These are phyloP conservation scores for Elsinoe australis DNA, from an alignment of 2,329 filamentous ascomycete genomes.

Conservation along the genomic window DNA sequence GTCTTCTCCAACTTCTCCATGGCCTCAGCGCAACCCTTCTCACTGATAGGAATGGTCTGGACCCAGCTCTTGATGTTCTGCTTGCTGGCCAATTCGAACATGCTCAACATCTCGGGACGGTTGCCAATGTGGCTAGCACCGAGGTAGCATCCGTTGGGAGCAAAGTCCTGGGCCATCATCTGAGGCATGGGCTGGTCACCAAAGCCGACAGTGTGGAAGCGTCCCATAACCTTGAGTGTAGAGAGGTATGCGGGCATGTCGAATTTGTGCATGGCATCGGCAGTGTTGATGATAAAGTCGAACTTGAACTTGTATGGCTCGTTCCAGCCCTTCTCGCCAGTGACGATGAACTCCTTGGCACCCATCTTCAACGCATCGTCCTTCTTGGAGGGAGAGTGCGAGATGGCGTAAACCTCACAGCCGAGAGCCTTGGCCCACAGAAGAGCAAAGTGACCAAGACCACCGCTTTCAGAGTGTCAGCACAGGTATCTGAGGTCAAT, in stretches of 20 bases:
- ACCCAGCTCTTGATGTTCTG: conserved; percentile 49
- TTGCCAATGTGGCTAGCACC: conserved; percentile 46
- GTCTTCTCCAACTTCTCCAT: conserved; percentile 62
- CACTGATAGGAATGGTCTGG: conserved; percentile 63
- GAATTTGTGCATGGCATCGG: conserved; percentile 61
- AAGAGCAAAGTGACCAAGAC: conserved; percentile 45
- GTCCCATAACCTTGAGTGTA: conserved; percentile 72
- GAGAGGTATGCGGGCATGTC: conserved; percentile 65
- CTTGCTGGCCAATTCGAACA: conserved; percentile 45
- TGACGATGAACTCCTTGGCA: conserved; percentile 54
- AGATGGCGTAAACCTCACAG: conserved; percentile 55
- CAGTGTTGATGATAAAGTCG: conserved; percentile 69
- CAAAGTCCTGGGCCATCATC: conserved; percentile 66
- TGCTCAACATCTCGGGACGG: conserved; percentile 43
- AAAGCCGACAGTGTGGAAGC: conserved; percentile 72
- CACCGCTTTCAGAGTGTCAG: conserved; percentile 31
- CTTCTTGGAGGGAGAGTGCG: conserved; percentile 52
- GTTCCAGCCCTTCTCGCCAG: conserved; percentile 51
- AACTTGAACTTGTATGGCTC: conserved; percentile 53
- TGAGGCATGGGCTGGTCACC: conserved; percentile 66
- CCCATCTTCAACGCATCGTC: conserved; percentile 53
- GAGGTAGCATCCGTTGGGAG: conserved; percentile 58
- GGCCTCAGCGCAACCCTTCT: conserved; percentile 60
- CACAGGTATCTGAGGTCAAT: no score
- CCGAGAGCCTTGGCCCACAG: conserved; percentile 47